Base-by-base conservation (phyloP, 129 eudicot genomes). In the Solidago caesia region DNA sequence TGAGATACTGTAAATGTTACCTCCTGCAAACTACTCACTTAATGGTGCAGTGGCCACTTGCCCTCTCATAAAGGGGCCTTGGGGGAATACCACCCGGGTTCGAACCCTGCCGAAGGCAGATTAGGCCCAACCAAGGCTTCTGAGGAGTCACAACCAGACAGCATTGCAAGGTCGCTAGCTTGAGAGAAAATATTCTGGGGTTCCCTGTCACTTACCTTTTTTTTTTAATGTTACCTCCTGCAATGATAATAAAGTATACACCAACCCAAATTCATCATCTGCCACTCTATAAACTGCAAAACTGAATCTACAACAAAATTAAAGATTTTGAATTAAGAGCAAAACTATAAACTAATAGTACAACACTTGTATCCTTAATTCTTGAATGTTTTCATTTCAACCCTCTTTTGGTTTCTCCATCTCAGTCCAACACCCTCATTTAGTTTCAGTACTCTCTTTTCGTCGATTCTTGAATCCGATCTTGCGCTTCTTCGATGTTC, bases 401-500 rank as follows among this genome's bases (percentile, higher is more conserved):
- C 39, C 39, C 39, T 33, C 39, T 1, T 2, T 33, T 33, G 39
- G 1, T 21, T 61, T 65, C 64, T 49, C 33, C 55, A 39, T 69
- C 71, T 39, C 55, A 61, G 48, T 21, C 78, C 79, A 83, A 45
- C 80, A 2, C 77, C 62, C 77, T 84, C 64, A 56, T 61, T 56
- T 74, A 74, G 70, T 29, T 73, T 5, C 76, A 78, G 42, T 81
- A 63, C 74, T 33, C 39, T 1, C 39, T 33, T 33, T 33, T 33
- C 39, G 39, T 33, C 39, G 39, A 0, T 33, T 33, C 39, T 83
- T 88, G 59, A 70, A 67, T 29, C 70, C 77, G 7, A 70, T 44
- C 71, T 82, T 92, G 77, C 88, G 84, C 72, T 87, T 89, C 82
- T 76, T 84, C 67, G 46, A 56, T 6, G 79, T 73, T 82, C 89